phyloP scores from a whole-genome alignment of 352 stramenopile genomes.

The Thalassiosira livingstoniorum region DNA sequence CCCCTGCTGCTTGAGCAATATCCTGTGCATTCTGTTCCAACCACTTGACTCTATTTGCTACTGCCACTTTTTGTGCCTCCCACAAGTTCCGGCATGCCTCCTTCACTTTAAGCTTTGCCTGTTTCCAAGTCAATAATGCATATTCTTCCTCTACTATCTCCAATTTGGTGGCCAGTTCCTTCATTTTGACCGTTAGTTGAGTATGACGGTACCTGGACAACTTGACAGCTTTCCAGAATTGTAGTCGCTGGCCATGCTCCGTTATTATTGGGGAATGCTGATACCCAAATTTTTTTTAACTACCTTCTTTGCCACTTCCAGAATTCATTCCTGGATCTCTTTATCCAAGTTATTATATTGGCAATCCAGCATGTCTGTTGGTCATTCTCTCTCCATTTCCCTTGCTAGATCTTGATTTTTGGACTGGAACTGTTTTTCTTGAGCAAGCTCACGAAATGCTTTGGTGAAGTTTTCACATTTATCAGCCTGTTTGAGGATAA shows the following conservation, averaged over 20 bases:
- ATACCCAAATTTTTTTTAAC: background rate
- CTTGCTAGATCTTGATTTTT: no score
- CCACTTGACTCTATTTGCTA: background rate
- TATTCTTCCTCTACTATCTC: background rate
- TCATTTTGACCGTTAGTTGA: background rate
- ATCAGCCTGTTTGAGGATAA: no score
- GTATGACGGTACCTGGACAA: no score
- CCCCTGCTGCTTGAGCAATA: background rate
- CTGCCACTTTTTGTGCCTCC: background rate
- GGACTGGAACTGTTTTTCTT: no score
- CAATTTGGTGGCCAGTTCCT: background rate
- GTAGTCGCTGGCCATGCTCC: background rate
- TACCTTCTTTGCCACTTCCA: no score
- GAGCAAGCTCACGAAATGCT: no score
- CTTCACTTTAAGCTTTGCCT: background rate
- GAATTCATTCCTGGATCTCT: no score
- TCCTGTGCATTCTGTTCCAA: slow-evolving; percentile 3
- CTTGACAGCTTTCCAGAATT: background rate
- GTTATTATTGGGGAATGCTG: background rate
- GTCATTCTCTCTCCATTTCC: no score
- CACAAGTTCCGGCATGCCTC: background rate
- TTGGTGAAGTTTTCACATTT: no score
- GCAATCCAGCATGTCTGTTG: no score
- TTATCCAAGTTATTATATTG: no score
- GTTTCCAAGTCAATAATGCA: background rate